Percentiles rank a stretch among this genome's conserved stretches.
Conservation (phyloP, 352 stramenopile species). For the Pythium chondricola region DNA sequence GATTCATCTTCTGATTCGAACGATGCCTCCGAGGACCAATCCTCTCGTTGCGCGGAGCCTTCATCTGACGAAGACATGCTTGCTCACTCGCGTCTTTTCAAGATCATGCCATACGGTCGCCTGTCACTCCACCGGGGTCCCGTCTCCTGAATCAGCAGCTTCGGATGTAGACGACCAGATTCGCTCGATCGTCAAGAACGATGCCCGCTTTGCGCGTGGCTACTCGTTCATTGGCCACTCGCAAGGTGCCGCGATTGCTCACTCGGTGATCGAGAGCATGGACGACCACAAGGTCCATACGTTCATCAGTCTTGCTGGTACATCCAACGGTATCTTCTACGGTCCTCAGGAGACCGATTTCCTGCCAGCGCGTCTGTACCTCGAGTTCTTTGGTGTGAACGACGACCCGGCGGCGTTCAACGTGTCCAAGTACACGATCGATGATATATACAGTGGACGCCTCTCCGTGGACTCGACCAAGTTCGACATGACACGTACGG, state of each 20-base stretch:
- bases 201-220: constrained; percentile 21
- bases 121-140: too few relatives aligned
- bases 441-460: constrained; percentile 24
- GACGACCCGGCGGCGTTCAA: constrained; percentile 19
- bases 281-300: constrained; percentile 34
- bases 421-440: constrained; percentile 20
- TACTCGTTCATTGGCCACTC: constrained; percentile 43
- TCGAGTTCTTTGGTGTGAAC: constrained; percentile 22
- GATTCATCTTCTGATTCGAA: too few relatives aligned
- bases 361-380: constrained; percentile 19
- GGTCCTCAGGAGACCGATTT: constrained; percentile 25
- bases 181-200: constrained; percentile 22
- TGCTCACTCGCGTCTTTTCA: too few relatives aligned
- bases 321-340: constrained; percentile 44
- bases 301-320: constrained; percentile 34
- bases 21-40: too few relatives aligned
- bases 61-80: too few relatives aligned
- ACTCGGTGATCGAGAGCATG: constrained; percentile 37
- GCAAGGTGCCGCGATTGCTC: constrained; percentile 25
- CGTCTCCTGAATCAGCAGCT: too few relatives aligned
- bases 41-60: too few relatives aligned
- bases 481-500: constrained; percentile 33
- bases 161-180: too few relatives aligned
- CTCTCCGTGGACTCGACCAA: constrained; percentile 27
- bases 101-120: too few relatives aligned